Evolutionary conservation across 805 yeast species (phyloP).

Genomic region (Ogataea pini): DNA sequence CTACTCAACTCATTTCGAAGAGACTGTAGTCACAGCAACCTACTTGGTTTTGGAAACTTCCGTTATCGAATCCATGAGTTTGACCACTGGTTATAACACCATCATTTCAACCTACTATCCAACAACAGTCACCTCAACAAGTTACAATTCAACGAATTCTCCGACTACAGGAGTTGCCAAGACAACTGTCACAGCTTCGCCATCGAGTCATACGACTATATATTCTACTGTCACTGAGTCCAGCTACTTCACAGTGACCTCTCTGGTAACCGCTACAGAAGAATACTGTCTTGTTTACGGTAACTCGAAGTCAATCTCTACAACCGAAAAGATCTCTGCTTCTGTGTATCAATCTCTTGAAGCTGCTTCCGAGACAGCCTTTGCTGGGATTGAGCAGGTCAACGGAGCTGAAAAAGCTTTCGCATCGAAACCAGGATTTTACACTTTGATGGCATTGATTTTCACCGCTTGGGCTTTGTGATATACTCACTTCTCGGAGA

Average conservation of each 20-base stretch:
- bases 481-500: background rate
- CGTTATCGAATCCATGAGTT: conserved; percentile 11
- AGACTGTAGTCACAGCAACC: conserved; percentile 14
- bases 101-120: conserved; percentile 19
- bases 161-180: conserved; percentile 1
- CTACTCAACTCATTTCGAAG: conserved; percentile 5
- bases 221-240: conserved; percentile 8
- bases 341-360: background rate
- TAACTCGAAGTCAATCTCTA: background rate
- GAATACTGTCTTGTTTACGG: conserved; percentile 10
- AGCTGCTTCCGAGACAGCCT: background rate
- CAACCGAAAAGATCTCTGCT: background rate
- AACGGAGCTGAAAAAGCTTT: background rate
- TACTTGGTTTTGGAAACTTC: conserved; percentile 17
- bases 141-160: background rate
- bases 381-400: conserved; percentile 1
- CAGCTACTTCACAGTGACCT: conserved; percentile 12
- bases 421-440: background rate
- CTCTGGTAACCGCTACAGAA: conserved; percentile 3
- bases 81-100: conserved; percentile 16
- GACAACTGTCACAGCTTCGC: conserved; percentile 1
- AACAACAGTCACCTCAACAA: conserved; percentile 10
- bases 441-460: background rate
- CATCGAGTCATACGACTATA: background rate
- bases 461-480: background rate